Base-by-base conservation (phyloP, 2,329 filamentous ascomycete genomes). In the Fusarium compactum region DNA sequence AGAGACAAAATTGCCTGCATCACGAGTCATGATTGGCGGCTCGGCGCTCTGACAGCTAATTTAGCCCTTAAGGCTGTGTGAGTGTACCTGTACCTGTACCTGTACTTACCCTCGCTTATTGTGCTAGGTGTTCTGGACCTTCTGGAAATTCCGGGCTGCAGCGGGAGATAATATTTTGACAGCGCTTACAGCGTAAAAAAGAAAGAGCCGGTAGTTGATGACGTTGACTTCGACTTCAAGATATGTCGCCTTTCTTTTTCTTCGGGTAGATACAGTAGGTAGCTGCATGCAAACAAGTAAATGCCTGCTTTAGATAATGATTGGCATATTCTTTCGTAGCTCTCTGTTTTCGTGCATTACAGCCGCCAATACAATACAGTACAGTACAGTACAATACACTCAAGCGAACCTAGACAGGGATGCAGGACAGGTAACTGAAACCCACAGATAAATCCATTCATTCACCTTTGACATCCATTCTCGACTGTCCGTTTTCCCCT, bases 111-210 rank as follows among this genome's bases (percentile, higher is more conserved):
- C 30, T 50, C 47, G 20, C 29, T 50, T 29, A 27, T n/a, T 30
- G 34, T 41, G 50, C 25, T 34, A 29, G 48, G 51, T 25, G 62
- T 70, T 70, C 67, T 62, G 48, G 67, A 40, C 48, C 57, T 62
- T 70, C 58, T 62, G 50, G 67, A 69, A 62, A 65, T 55, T 32
- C 66, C 61, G 66, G 61, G 48, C 25, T 52, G 65, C 65, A 56
- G 30, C 40, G 58, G 64, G 41, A 56, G 58, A 43, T 29, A 24
- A 43, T 22, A 32, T 51, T 48, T 30, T 65, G 65, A 58, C 56
- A 55, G 57, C 29, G 46, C 45, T 41, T 47, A 56, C 15, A 50
- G 20, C 30, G 32, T 16, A 9, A 40, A 47, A 22, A 40, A 25
- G 18, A 56, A 57, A 48, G 20, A 25, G 40, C 50, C 22, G 22